Evolutionary conservation across 768 basidiomycete species (phyloP).

Genomic region (Suillus decipiens): DNA sequence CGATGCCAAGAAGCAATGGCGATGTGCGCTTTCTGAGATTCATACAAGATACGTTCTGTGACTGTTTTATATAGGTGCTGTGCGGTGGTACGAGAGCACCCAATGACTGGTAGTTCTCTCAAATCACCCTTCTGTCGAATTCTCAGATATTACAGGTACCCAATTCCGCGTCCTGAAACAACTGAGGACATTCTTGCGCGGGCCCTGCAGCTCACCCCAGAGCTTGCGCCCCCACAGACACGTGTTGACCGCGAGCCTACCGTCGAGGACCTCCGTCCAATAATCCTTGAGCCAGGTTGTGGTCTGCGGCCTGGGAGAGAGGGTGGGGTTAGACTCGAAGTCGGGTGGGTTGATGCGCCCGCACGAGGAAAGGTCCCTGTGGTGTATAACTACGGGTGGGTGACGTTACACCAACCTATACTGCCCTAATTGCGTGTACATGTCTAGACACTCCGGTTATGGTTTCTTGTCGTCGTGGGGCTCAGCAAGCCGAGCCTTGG

Average conservation of each 20-base stretch:
- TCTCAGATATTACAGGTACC: slow-evolving; percentile 47
- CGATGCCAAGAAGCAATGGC: slow-evolving; percentile 39
- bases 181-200: slow-evolving; percentile 58
- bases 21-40: slow-evolving; percentile 36
- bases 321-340: slow-evolving; percentile 65
- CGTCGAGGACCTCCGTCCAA: slow-evolving; percentile 48
- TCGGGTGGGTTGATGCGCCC: slow-evolving; percentile 39
- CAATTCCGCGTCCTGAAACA: slow-evolving; percentile 62
- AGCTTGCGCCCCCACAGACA: slow-evolving; percentile 57
- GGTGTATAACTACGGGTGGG: slow-evolving; percentile 68
- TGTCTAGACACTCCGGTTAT: slow-evolving; percentile 56
- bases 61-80: slow-evolving; percentile 39
- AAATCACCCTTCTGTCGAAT: background rate
- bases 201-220: slow-evolving; percentile 52
- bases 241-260: slow-evolving; percentile 47
- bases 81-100: slow-evolving; percentile 60
- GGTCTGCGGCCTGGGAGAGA: slow-evolving; percentile 69
- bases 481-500: slow-evolving; percentile 51
- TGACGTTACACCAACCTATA: background rate
- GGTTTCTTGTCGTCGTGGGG: slow-evolving; percentile 71
- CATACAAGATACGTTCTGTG: background rate
- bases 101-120: slow-evolving; percentile 57
- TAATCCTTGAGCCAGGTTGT: slow-evolving; percentile 53
- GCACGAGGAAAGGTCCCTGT: slow-evolving; percentile 43
- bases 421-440: background rate